Conservation (phyloP, 495 filamentous ascomycete species). For the Tuber umbilicatum region DNA sequence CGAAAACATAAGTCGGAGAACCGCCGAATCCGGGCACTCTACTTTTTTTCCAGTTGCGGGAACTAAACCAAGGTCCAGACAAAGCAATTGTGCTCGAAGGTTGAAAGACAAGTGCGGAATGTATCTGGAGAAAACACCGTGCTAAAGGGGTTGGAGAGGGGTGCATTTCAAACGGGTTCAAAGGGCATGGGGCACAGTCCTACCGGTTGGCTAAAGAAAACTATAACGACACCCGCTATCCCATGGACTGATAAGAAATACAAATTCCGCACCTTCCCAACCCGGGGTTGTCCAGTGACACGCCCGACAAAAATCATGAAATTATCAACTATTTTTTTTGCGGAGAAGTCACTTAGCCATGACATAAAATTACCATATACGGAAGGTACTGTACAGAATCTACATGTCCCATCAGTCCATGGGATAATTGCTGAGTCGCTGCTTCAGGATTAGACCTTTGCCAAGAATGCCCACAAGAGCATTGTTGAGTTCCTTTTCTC, state of each 20-base stretch:
- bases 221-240: no score
- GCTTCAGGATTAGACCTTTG: not conserved
- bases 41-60: not conserved
- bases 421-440: not conserved
- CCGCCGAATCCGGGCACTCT: not conserved
- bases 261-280: no score
- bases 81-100: not conserved
- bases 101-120: not conserved
- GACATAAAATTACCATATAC: no score
- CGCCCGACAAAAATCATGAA: no score
- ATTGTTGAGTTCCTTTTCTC: not conserved
- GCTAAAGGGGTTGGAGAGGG: not conserved
- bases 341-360: no score
- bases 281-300: no score
- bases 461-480: not conserved
- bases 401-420: no score
- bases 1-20: not conserved
- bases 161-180: not conserved
- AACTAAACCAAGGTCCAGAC: not conserved
- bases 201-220: not conserved
- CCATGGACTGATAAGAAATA: no score
- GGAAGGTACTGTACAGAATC: no score
- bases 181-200: not conserved
- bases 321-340: no score
- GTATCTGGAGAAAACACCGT: not conserved